Conservation (phyloP, 345 rosid species). For the Syzygium oleosum region DNA sequence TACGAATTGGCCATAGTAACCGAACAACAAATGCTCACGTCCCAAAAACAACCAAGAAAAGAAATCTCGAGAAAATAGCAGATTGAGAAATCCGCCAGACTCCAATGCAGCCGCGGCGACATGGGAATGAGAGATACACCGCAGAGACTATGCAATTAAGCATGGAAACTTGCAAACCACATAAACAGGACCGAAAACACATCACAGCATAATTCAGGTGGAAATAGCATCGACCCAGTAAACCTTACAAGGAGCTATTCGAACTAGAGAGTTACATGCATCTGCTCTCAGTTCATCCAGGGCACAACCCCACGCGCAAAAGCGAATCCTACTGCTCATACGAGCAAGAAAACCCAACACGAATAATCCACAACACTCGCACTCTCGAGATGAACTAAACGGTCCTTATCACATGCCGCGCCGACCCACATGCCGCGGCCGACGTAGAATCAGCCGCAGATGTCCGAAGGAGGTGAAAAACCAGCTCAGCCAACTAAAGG, state of each 20-base stretch:
- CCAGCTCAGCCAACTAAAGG: background rate
- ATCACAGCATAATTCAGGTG: background rate
- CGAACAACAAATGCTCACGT: background rate
- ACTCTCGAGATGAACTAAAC: background rate
- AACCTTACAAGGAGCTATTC: background rate
- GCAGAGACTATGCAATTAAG: background rate
- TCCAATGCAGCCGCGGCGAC: rapidly evolving
- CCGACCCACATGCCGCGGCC: background rate
- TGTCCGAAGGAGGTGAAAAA: background rate
- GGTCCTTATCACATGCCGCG: background rate
- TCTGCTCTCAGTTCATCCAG: background rate
- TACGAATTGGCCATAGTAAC: background rate
- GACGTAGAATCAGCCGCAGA: background rate
- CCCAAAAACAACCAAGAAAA: background rate
- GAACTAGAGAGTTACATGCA: background rate
- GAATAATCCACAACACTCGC: background rate
- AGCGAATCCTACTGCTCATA: background rate
- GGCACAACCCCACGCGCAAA: background rate
- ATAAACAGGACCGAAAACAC: background rate
- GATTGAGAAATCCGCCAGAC: background rate
- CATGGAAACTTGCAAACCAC: background rate
- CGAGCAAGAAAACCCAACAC: background rate
- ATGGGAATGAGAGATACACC: background rate
- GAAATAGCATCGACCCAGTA: background rate
- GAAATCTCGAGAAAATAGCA: background rate